Base-by-base conservation (phyloP, 2,329 filamentous ascomycete species). In the Aspergillus eucalypticola region DNA sequence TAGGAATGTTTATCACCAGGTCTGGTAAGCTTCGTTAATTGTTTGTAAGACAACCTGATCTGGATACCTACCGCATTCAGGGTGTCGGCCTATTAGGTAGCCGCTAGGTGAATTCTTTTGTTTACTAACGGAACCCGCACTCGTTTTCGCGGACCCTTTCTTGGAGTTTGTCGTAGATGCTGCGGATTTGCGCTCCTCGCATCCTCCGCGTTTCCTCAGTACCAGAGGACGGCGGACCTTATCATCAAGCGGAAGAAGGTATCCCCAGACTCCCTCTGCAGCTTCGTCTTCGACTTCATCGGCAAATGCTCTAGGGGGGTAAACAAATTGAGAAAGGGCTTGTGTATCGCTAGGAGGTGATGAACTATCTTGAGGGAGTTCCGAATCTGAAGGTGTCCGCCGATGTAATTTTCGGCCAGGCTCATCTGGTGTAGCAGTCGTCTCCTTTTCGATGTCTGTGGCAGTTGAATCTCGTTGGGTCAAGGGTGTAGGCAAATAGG, bases 231-330 rank as follows among this genome's bases (percentile, higher is more conserved):
- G 78, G 76, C 87, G 88, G 56, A 89, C 87, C 64, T 85, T 86
- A 55, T 85, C 83, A 71, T 94, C 88, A 23, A 96, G 79, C 2
- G 94, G 92, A 56, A 96, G 86, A 5, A 99, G 82, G 71, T 98
- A 99, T 11, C 96, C 96, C 95, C 95, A 99, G 1, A 98, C 92
- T 8, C 92, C 92, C 73, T 96, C 90, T 49, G 86, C 84, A 60
- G 85, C 86, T 77, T 96, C 92, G 72, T 96, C 90, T 64, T 93
- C 86, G 3, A 96, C 90, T 59, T 96, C 92, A 64, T 93, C 90
- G 10, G 88, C 88, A 50, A 94, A 84, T 25, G 86, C 84, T 60
- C 86, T 81, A 27, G 91, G 86, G 2, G 90, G 88, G 66, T 91
- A 88, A 39, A 91, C 79, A 70, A 90, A 90, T 77, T 99, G 95